Base-by-base conservation (phyloP, 805 yeast species). In the Suhomyces vadensis region DNA sequence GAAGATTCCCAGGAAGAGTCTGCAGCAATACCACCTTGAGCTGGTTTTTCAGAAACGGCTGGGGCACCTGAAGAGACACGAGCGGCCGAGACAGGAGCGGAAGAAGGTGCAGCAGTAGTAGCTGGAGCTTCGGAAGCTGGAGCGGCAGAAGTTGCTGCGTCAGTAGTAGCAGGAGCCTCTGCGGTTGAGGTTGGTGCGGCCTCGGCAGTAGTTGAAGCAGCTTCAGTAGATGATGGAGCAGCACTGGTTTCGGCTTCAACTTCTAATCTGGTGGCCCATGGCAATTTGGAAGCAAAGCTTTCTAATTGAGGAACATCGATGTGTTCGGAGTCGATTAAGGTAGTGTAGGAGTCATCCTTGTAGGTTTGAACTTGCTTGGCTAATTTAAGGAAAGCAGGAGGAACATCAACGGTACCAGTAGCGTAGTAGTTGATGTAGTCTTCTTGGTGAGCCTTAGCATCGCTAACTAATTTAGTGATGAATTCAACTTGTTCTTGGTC, bases 341-440 rank as follows among this genome's bases (percentile, higher is more conserved):
- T 67, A 13, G 73, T 68, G 50, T 67, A 69, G 11, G 70, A 56
- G 47, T 66, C 68, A 47, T 67, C 71, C 3, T 59, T 60, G 50
- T 66, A 68, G 11, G 68, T 58, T 14, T 47, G 47, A n/a, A 68
- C 61, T 39, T 52, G 48, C 14, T 43, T 33, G 17, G 71, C 72
- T 42, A 68, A 56, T 14, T 57, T 39, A 4, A 60, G 53, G 38
- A 68, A 55, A 14, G 51, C 56, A 6, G 55, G 44, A 5, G 72
- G 72, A 10, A 65, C 58, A 19, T 44, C 37, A 13, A 42, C 44
- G 6, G 22, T 47, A 17, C 67, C 67, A 17, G 71, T 63, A 26
- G 45, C 49, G 22, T 59, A 46, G 44, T 50, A 68, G 35, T 51
- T 37, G 13, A 44, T n/a, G 43, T 51, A 51, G n/a, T 48, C 40